Evolutionary conservation across 495 filamentous ascomycete species (phyloP).

Genomic region (Emericellopsis terricola): DNA sequence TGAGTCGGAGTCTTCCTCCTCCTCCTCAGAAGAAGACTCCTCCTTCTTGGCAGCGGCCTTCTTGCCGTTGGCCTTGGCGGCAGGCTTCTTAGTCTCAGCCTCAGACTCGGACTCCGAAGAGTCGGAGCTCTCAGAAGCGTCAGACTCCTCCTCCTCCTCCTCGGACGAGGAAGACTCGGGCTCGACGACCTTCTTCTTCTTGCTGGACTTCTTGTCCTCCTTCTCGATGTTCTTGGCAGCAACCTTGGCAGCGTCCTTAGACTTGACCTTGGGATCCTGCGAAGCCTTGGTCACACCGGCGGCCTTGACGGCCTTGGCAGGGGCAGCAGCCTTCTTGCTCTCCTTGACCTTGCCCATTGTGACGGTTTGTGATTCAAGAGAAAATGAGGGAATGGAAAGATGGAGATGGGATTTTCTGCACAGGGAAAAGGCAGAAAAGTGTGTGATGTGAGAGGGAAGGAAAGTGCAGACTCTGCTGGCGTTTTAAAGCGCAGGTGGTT

Average conservation of each 20-base stretch:
- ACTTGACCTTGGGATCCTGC: slow-evolving; percentile 20
- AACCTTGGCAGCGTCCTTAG: slow-evolving; percentile 29
- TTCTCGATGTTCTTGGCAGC: slow-evolving; percentile 21
- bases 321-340: slow-evolving; percentile 5
- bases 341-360: slow-evolving; percentile 31
- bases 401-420: slow-evolving; percentile 5
- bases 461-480: background rate
- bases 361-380: slow-evolving; percentile 4
- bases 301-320: slow-evolving; percentile 29
- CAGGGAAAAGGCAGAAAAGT: slow-evolving; percentile 4
- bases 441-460: slow-evolving; percentile 6
- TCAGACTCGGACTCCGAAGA: slow-evolving; percentile 18
- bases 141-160: slow-evolving; percentile 10
- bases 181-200: slow-evolving; percentile 34
- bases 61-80: slow-evolving; percentile 12
- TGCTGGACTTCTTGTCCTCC: slow-evolving; percentile 20
- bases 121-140: slow-evolving; percentile 17
- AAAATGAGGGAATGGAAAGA: slow-evolving; percentile 5
- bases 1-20: slow-evolving; percentile 13
- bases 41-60: slow-evolving; percentile 11
- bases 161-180: slow-evolving; percentile 18
- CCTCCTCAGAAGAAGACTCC: slow-evolving; percentile 10
- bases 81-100: slow-evolving; percentile 20
- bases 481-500: slow-evolving; percentile 7
- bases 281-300: slow-evolving; percentile 14